phyloP scores from a whole-genome alignment of 2,329 filamentous ascomycete species.

The Dactylonectria macrodidyma region DNA sequence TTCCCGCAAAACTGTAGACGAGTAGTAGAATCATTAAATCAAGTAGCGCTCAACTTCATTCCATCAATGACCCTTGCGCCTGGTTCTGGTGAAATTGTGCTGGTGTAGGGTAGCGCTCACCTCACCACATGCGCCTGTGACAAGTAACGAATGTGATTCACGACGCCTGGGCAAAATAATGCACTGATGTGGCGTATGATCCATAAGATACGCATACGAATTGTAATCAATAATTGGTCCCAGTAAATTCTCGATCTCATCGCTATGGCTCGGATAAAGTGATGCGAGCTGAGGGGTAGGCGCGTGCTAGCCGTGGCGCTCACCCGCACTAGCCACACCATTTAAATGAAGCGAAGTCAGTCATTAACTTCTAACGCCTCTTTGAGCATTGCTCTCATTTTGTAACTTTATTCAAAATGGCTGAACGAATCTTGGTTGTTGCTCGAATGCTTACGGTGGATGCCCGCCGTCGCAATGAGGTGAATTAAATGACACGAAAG shows the following conservation, averaged over 20 bases:
- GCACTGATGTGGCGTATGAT: no score
- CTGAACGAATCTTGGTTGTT: constrained; percentile 18
- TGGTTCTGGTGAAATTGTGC: no score
- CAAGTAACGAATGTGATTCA: no score
- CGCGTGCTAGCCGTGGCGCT: not conserved
- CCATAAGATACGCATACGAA: not conserved
- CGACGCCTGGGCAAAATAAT: no score
- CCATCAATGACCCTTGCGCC: no score
- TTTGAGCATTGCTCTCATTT: not conserved
- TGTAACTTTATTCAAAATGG: constrained; percentile 9
- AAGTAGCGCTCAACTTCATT: no score
- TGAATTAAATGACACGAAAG: not conserved
- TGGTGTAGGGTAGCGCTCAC: not conserved
- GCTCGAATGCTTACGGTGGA: constrained; percentile 23
- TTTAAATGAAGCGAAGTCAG: not conserved
- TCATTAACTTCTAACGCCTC: not conserved
- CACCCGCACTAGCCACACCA: not conserved
- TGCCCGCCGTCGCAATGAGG: constrained; percentile 21
- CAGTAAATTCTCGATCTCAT: not conserved
- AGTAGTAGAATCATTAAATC: not conserved
- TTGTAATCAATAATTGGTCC: not conserved
- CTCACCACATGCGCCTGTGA: no score
- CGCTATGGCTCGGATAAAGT: constrained; percentile 9
- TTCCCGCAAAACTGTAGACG: constrained; percentile 33
- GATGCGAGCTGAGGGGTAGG: constrained; percentile 19